A percentile compares a stretch with the other conserved stretches of the same genome.
Evolutionary conservation across 495 filamentous ascomycete species (phyloP).

Genomic region (Aspergillus biplanus): DNA sequence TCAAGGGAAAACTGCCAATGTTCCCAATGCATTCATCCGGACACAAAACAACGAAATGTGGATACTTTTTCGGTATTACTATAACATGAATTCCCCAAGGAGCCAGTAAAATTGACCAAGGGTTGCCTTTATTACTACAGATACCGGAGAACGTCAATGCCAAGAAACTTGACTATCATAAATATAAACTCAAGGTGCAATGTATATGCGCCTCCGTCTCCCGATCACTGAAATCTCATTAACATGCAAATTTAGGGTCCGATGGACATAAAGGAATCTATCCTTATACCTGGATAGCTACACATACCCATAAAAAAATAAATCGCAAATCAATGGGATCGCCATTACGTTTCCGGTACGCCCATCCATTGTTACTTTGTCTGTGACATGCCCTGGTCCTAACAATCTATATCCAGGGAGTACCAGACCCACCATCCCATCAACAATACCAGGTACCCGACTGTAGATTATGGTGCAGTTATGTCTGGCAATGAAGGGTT

Average conservation of each 20-base stretch:
- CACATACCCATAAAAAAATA: constrained; percentile 8
- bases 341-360: constrained; percentile 23
- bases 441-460: constrained; percentile 47
- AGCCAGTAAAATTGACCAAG: constrained; percentile 19
- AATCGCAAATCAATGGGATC: constrained; percentile 35
- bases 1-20: constrained; percentile 84
- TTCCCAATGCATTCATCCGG: constrained; percentile 68
- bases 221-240: background rate
- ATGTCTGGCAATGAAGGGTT: constrained; percentile 61
- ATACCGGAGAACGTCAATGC: constrained; percentile 58
- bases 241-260: constrained; percentile 36
- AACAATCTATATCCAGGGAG: constrained; percentile 36
- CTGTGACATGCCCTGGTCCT: background rate
- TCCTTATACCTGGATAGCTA: constrained; percentile 48
- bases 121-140: constrained; percentile 26
- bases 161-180: constrained; percentile 22
- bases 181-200: constrained; percentile 27
- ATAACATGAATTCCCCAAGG: constrained; percentile 7
- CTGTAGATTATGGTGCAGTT: constrained; percentile 59
- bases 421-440: constrained; percentile 21
- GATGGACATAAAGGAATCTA: constrained; percentile 62
- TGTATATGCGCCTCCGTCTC: constrained; percentile 28
- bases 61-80: constrained; percentile 68
- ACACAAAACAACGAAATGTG: constrained; percentile 74
- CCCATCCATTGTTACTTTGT: background rate